Percentiles rank a stretch among this genome's conserved stretches.
phyloP scores from a whole-genome alignment of 306 rosid species.

The Trifolium fragiferum region DNA sequence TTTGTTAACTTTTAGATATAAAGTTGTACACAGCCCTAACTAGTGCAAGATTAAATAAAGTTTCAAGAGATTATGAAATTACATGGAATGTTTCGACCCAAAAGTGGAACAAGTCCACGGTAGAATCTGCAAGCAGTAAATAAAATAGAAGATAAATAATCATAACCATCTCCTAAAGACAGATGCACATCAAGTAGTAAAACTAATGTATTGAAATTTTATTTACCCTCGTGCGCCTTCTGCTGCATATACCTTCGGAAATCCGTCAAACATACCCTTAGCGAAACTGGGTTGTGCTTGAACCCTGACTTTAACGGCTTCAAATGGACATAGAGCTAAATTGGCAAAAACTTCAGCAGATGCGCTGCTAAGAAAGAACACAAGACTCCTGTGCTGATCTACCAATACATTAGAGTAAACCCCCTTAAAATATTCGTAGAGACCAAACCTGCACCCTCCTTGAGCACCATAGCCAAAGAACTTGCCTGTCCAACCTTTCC shows the following conservation, averaged over 20 bases:
- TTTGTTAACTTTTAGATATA: conserved; percentile 12
- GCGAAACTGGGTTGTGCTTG: conserved; percentile 61
- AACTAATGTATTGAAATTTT: conserved; percentile 10
- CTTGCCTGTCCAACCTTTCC: conserved; percentile 69
- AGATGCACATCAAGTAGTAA: conserved; percentile 27
- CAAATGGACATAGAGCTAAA: conserved; percentile 64
- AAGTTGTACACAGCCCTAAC: conserved; percentile 5
- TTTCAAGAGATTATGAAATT: conserved; percentile 49
- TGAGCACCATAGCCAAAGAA: conserved; percentile 65
- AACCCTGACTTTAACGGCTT: conserved; percentile 65
- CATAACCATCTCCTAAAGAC: conserved; percentile 31
- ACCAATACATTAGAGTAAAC: conserved; percentile 49
- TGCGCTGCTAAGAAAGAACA: conserved; percentile 60
- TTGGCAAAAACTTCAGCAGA: conserved; percentile 71
- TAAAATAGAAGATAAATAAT: conserved; percentile 37
- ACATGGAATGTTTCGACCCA: conserved; percentile 73
- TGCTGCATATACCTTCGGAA: conserved; percentile 61
- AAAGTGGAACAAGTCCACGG: conserved; percentile 67
- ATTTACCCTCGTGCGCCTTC: conserved; percentile 62
- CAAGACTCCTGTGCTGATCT: conserved; percentile 50
- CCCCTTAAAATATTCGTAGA: conserved; percentile 61
- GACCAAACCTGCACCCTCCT: conserved; percentile 69
- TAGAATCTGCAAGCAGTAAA: conserved; percentile 59
- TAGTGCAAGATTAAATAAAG: conserved; percentile 22
- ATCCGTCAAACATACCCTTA: conserved; percentile 60